Evolutionary conservation across 83 land plant species (phyloP).

Genomic region (Picea mariana): DNA sequence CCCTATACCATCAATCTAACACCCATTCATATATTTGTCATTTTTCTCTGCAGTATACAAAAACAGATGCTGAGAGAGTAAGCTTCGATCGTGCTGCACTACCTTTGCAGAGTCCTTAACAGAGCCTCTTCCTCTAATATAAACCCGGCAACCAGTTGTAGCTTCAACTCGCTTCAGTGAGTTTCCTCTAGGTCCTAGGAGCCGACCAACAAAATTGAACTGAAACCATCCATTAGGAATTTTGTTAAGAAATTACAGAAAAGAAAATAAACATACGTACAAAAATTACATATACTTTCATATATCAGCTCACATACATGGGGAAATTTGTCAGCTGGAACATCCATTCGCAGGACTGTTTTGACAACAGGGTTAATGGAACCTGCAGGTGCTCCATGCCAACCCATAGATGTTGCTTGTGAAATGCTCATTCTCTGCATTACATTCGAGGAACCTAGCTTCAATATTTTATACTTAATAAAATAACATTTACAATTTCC

Average conservation of each 20-base stretch:
- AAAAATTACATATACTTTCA: not conserved
- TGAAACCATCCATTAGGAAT: conserved; percentile 7
- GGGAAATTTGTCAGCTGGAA: conserved; percentile 89
- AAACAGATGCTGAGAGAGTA: too few species aligned
- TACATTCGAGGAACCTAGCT: conserved; percentile 3
- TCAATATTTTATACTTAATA: not conserved
- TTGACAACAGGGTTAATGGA: conserved; percentile 65
- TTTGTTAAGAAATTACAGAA: not conserved
- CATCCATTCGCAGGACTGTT: conserved; percentile 82
- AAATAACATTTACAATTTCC: not conserved
- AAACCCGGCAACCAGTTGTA: conserved; percentile 81
- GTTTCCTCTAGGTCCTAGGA: conserved; percentile 91
- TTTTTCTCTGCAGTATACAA: too few species aligned
- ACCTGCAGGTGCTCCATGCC: conserved; percentile 60
- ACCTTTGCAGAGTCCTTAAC: conserved; percentile 93
- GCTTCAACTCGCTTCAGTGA: conserved; percentile 90
- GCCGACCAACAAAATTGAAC: conserved; percentile 95
- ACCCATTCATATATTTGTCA: too few species aligned
- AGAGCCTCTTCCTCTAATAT: conserved; percentile 86
- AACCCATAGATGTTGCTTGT: conserved; percentile 46
- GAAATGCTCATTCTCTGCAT: conserved; percentile 35
- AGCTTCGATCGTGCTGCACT: not conserved
- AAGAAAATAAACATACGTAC: not conserved
- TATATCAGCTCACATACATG: conserved; percentile 45
- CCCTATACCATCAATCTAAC: too few species aligned